Percentiles rank a stretch among this genome's conserved stretches.
Evolutionary conservation across 768 basidiomycete genomes (phyloP).

Genomic region (Mycena pura): DNA sequence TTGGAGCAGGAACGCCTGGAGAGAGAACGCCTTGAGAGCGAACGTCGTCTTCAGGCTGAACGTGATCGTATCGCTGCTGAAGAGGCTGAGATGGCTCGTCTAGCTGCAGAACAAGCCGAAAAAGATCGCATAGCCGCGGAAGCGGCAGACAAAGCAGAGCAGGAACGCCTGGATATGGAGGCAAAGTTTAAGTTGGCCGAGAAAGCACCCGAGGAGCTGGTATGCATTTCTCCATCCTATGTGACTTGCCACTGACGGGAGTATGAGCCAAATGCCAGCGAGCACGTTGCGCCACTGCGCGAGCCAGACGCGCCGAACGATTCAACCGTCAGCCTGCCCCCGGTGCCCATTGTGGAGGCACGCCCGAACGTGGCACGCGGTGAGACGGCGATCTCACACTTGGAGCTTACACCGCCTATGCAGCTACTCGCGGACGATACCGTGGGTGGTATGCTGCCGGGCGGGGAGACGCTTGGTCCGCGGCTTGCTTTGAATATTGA

Average conservation of each 20-base stretch:
- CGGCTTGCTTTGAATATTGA: conserved; percentile 20
- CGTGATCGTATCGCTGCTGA: not conserved
- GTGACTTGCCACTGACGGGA: not conserved
- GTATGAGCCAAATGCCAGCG: not conserved
- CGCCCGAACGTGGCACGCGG: conserved; percentile 18
- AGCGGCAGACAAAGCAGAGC: conserved; percentile 7
- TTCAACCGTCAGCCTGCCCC: conserved; percentile 15
- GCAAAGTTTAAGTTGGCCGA: conserved; percentile 6
- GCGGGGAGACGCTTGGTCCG: conserved; percentile 29
- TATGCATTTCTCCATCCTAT: too few species aligned
- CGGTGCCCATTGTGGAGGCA: conserved; percentile 28
- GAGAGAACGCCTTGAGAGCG: not conserved
- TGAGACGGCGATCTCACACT: conserved; percentile 19
- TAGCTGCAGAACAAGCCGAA: conserved; percentile 5
- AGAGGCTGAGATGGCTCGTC: not conserved
- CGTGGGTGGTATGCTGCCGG: conserved; percentile 22
- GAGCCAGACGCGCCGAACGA: conserved; percentile 19
- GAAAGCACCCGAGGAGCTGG: too few species aligned
- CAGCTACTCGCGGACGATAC: not conserved
- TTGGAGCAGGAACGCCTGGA: not conserved
- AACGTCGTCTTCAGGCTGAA: not conserved
- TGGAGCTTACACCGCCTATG: conserved; percentile 16
- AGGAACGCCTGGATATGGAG: conserved; percentile 2
- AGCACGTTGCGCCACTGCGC: conserved; percentile 21
- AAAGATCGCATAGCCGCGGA: not conserved